Percentiles rank a stretch among this genome's conserved stretches.
phyloP scores from a whole-genome alignment of 805 yeast species.

The Suhomyces sp. region DNA sequence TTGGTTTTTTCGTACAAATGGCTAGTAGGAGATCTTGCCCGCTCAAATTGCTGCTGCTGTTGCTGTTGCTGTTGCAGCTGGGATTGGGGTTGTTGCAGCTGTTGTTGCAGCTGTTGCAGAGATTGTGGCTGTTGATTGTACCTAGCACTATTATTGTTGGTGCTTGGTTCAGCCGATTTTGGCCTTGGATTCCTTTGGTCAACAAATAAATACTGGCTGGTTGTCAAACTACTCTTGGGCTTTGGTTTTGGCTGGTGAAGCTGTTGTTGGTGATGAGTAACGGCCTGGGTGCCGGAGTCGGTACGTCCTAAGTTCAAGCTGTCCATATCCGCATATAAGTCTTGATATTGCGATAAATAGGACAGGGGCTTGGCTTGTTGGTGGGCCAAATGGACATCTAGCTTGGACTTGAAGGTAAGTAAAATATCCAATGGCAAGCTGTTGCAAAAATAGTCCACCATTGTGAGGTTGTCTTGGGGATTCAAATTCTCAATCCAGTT shows the following conservation, averaged over 20 bases:
- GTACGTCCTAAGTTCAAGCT: constrained; percentile 12
- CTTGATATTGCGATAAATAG: constrained; percentile 9
- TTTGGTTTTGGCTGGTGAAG: constrained; percentile 42
- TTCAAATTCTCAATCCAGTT: constrained; percentile 51
- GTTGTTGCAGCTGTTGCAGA: constrained; percentile 8
- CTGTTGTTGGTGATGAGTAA: constrained; percentile 7
- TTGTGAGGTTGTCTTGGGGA: constrained; percentile 51
- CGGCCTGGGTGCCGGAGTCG: constrained; percentile 2
- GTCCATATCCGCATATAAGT: constrained; percentile 17
- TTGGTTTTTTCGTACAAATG: constrained; percentile 45
- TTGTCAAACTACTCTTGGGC: constrained; percentile 16
- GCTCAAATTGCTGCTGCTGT: constrained; percentile 25
- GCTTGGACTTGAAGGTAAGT: constrained; percentile 46
- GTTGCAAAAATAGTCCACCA: constrained; percentile 54
- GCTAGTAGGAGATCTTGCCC: constrained; percentile 40
- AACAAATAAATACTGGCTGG: constrained; percentile 17
- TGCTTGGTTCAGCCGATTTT: constrained; percentile 45
- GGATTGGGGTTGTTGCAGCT: constrained; percentile 10
- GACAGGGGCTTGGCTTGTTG: constrained; percentile 8
- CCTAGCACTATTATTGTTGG: constrained; percentile 13
- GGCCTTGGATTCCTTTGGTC: constrained; percentile 33
- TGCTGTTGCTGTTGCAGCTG: constrained; percentile 9
- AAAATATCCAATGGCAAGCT: constrained; percentile 52
- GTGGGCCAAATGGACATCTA: constrained; percentile 38
- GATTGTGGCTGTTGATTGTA: constrained; percentile 16